Evolutionary conservation across 495 filamentous ascomycete species (phyloP), one percentile per base, ranked within the genome.

Genomic region (Niebla homalea): DNA sequence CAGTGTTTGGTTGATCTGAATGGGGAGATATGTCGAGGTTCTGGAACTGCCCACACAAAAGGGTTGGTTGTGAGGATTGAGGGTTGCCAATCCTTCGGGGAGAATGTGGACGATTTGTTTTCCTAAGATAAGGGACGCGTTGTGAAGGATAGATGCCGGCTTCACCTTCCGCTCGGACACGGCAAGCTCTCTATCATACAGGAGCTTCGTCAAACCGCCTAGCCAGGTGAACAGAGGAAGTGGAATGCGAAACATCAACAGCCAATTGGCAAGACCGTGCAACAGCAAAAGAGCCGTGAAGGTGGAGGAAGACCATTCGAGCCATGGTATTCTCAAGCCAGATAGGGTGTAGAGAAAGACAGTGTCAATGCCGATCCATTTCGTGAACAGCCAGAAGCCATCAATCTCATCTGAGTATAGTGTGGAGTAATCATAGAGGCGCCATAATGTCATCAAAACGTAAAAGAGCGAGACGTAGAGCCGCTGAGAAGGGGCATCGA

Each of bases 51-150:
- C 84, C 35, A 97, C 64, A 63, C 92, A 98, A 60, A 88, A 89
- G 14, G 87, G 73, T 35, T 70, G 62, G 23, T 74, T 69, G 32
- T 89, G 75, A 14, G 90, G 87, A 62, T 97, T 97, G 43, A 98
- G 70, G 42, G 84, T 71, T 12, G 85, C 92, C 50, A 89, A 93
- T 4, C 92, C 92, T 74, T 98, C 92, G 2, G 92, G 92, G 23
- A 98, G 71, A 62, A 97, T 93, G 60, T 98, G 88, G 60, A 98
- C 88, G 54, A 94, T 90, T 67, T 95, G 87, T 62, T 86, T 89
- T 61, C 92, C 92, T 62, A 94, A 74, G 48, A 97, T 95, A 58
- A 95, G 75, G 6, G 90, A 94, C 1, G 85, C 73, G 61, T 96
- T 96, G 61, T 94, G 81, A 39, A 93, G 73, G 45, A 97, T 86